A percentile compares a stretch with the other conserved stretches of the same genome.
Conservation (phyloP, 305 asterid species). For the Caryopteris hybrid region DNA sequence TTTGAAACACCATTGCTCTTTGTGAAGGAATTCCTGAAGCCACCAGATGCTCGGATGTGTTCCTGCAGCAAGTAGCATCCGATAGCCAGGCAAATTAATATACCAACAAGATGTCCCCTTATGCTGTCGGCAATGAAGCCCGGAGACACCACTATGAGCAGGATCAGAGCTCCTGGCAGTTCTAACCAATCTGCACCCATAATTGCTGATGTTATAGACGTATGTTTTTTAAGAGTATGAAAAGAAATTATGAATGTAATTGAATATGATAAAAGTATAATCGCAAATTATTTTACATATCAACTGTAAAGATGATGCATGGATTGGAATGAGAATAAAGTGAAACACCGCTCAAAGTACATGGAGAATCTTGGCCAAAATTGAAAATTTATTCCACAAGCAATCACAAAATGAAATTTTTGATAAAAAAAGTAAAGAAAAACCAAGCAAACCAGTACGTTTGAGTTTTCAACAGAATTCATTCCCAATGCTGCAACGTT, state of each 20-base stretch:
- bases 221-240: no score
- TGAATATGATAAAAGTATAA: no score
- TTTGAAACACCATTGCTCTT: slow-evolving; percentile 69
- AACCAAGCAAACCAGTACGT: no score
- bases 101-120: slow-evolving; percentile 44
- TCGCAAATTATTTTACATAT: no score
- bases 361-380: no score
- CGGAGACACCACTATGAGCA: slow-evolving; percentile 75
- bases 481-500: not conserved
- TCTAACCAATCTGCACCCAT: slow-evolving; percentile 77
- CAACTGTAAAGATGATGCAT: no score
- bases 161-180: slow-evolving; percentile 67
- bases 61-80: slow-evolving; percentile 91
- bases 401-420: no score
- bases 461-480: not conserved
- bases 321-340: no score
- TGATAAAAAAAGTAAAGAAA: no score
- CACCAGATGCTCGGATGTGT: slow-evolving; percentile 88
- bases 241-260: no score
- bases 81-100: slow-evolving; percentile 49
- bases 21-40: slow-evolving; percentile 85
- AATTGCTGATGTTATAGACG: not conserved
- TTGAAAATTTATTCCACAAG: no score
- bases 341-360: no score
- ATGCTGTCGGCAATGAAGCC: slow-evolving; percentile 42